These are phyloP conservation scores for Fraxinus ornus DNA, from an alignment of 305 asterid species.

Conservation along the genomic window DNA sequence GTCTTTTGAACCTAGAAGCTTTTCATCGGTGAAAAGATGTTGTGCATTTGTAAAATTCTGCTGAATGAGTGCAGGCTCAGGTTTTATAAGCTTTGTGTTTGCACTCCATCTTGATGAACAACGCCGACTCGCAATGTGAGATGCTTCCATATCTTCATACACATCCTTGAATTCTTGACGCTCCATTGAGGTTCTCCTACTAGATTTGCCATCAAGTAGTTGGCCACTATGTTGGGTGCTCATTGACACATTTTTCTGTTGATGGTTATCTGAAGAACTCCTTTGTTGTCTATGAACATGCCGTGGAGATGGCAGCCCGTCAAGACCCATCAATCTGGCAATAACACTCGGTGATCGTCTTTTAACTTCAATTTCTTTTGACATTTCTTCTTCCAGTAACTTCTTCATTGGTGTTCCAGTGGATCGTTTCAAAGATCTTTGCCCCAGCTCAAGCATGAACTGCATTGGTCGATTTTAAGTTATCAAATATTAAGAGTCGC, in stretches of 20 bases:
- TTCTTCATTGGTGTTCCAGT: conserved; percentile 43
- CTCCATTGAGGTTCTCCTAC: conserved; percentile 45
- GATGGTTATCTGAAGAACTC: conserved; percentile 13
- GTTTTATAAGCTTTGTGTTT: conserved; percentile 44
- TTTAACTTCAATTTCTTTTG: conserved; percentile 47
- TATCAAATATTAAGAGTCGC: not conserved
- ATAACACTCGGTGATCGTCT: conserved; percentile 45
- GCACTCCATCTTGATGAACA: conserved; percentile 66
- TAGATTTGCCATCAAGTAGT: conserved; percentile 29
- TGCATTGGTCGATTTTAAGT: conserved; percentile 19
- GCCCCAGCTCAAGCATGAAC: conserved; percentile 34
- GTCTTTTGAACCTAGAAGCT: conserved; percentile 47
- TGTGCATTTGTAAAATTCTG: conserved; percentile 55
- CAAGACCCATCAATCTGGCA: conserved; percentile 58
- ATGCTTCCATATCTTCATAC: conserved; percentile 82
- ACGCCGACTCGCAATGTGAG: conserved; percentile 56
- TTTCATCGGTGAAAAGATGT: conserved; percentile 44
- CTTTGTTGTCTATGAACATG: conserved; percentile 39
- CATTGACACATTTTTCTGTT: conserved; percentile 31
- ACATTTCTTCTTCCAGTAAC: conserved; percentile 48
- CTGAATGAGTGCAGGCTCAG: conserved; percentile 55
- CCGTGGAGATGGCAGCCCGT: conserved; percentile 44
- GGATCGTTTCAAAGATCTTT: conserved; percentile 36
- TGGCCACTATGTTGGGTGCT: conserved; percentile 31
- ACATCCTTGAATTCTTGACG: conserved; percentile 78